Evolutionary conservation across 1,284 basidiomycete genomes (phyloP).

Genomic region (Sanghuangporus sanghuang): DNA sequence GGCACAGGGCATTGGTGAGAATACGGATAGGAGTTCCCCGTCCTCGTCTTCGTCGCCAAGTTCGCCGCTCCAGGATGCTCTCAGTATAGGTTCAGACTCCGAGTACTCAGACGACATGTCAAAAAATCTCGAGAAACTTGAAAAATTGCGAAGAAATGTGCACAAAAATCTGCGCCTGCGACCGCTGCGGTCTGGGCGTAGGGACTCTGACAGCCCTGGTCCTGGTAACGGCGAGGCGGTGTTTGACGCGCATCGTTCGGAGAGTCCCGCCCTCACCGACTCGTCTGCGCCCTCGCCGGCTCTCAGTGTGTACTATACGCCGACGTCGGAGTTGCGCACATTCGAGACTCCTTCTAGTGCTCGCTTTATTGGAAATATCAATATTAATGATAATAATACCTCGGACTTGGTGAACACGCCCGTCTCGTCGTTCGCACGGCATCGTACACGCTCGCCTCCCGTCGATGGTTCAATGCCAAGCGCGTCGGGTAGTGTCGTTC

Average conservation of each 20-base stretch:
- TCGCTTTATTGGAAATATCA: conserved; percentile 22
- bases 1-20: conserved; percentile 7
- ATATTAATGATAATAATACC: conserved; percentile 16
- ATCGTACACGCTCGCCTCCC: conserved; percentile 7
- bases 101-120: conserved; percentile 47
- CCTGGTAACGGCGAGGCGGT: neutral
- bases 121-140: conserved; percentile 60
- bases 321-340: conserved; percentile 35
- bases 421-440: conserved; percentile 15
- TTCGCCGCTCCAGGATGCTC: conserved; percentile 23
- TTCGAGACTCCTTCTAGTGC: conserved; percentile 26
- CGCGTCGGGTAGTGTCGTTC: conserved; percentile 7
- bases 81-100: conserved; percentile 23
- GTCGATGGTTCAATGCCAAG: neutral
- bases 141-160: conserved; percentile 61
- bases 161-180: conserved; percentile 70
- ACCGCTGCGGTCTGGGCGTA: conserved; percentile 52
- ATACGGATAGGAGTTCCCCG: conserved; percentile 24
- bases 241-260: conserved; percentile 20
- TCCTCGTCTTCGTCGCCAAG: conserved; percentile 31
- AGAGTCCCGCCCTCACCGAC: conserved; percentile 29
- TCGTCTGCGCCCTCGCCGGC: conserved; percentile 44
- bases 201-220: conserved; percentile 28
- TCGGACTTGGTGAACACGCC: conserved; percentile 23
- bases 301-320: conserved; percentile 54